Base-by-base conservation (phyloP, 2,329 filamentous ascomycete genomes). In the Penicillium aurantiogriseum region DNA sequence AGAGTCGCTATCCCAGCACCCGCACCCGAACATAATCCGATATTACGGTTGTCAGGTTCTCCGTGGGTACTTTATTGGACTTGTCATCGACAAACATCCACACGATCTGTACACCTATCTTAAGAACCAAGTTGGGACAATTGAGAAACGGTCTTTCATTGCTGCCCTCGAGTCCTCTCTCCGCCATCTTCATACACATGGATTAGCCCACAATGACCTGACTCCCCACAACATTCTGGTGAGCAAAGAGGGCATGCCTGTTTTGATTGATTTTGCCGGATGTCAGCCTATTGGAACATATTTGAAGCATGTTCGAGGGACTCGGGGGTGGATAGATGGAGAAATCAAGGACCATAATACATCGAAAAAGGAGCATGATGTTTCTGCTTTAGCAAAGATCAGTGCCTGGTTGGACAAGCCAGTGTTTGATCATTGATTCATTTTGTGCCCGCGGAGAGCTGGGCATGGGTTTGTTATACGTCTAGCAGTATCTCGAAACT, bases 281-380 rank as follows among this genome's bases (percentile, higher is more conserved):
- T 66, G 61, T 38, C 59, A 58, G 58, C 59, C 58, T 17, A 56
- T 64, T 54, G 66, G 67, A 57, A 51, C 58, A 67, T 1, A 74
- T 75, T 1, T 76, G 68, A 10, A 74, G 80, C 60, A 83, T 83
- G 67, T 74, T 85, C 1, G 51, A 13, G 44, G 51, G 2, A 42
- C 35, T 27, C 11, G 2, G 3, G 67, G 69, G 42, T 56, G 54
- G 54, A 53, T 52, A 33, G 42, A 52, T 11, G 54, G 54, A 23
- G 27, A 46, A 19, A 35, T 35, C 19, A 39, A 42, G 27, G 54
- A 52, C 21, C 43, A 53, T 27, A n/a, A 23, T 35, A 56, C 49
- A 11, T 53, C 54, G 2, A 29, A 23, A 6, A 21, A 13, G 11
- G 19, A 46, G 29, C 54, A 56, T 46, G 54, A 52, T 47, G 15